Evolutionary conservation across 2,329 filamentous ascomycete species (phyloP).

Genomic region (Coniochaeta sp.): DNA sequence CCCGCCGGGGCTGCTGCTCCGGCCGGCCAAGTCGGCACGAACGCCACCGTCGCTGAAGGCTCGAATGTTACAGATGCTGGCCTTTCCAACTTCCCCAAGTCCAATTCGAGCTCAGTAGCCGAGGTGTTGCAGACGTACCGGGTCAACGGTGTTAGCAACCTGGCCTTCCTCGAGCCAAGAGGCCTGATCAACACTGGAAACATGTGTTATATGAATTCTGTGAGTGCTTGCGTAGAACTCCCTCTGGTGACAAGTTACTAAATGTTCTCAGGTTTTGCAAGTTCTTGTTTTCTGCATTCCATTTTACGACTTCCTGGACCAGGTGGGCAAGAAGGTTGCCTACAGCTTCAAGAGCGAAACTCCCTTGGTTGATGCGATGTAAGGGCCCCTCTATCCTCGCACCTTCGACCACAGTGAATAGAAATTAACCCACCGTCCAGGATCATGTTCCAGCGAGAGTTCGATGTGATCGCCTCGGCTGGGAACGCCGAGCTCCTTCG

Average conservation of each 20-base stretch:
- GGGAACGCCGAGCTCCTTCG: conserved; percentile 66
- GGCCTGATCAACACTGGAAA: conserved; percentile 96
- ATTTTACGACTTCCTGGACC: conserved; percentile 90
- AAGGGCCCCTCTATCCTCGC: conserved; percentile 25
- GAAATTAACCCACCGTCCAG: conserved; percentile 32
- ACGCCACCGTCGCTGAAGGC: conserved; percentile 16
- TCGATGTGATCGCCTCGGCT: conserved; percentile 77
- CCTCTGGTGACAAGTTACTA: conserved; percentile 17
- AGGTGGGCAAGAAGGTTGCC: conserved; percentile 73
- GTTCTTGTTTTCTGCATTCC: conserved; percentile 88
- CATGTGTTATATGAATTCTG: conserved; percentile 99
- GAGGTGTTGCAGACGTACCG: conserved; percentile 72
- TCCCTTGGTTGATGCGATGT: conserved; percentile 90
- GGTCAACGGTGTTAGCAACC: conserved; percentile 56
- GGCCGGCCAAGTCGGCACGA: conserved; percentile 11
- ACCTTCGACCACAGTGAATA: too few relatives aligned
- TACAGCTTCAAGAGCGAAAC: conserved; percentile 95
- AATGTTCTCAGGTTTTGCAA: conserved; percentile 72
- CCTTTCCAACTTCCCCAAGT: conserved; percentile 31
- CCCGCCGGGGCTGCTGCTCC: conserved; percentile 14
- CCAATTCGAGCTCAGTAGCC: conserved; percentile 54
- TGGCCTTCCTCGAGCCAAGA: conserved; percentile 83
- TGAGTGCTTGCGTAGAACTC: conserved; percentile 38
- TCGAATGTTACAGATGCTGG: conserved; percentile 16
- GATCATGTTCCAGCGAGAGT: conserved; percentile 95